These are phyloP conservation scores for Ramularia endophylla DNA, from an alignment of 2,329 filamentous ascomycete genomes.

Conservation along the genomic window DNA sequence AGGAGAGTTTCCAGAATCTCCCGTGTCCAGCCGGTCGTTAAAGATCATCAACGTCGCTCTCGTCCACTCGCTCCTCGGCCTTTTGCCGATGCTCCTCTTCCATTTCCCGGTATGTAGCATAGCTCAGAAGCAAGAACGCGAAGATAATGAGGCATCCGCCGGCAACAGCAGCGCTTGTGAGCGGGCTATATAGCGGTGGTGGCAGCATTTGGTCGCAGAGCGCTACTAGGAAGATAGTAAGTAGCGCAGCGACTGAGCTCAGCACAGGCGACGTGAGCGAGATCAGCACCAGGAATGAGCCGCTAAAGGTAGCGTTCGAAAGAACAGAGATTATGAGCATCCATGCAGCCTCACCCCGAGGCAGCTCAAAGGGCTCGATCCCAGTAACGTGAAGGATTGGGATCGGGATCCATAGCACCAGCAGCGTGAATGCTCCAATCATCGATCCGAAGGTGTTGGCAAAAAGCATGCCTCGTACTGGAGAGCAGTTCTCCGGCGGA, in stretches of 20 bases:
- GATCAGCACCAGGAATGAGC: constrained; percentile 88
- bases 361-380: constrained; percentile 76
- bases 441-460: constrained; percentile 86
- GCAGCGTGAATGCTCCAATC: constrained; percentile 79
- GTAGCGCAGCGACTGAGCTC: constrained; percentile 74
- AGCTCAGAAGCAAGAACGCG: constrained; percentile 81
- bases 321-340: constrained; percentile 75
- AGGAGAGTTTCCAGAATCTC: too few species aligned
- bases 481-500: constrained; percentile 78
- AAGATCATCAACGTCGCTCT: constrained; percentile 39
- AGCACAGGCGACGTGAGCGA: constrained; percentile 88
- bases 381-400: constrained; percentile 75
- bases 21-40: neutral
- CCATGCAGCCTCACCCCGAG: constrained; percentile 68
- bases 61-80: constrained; percentile 34
- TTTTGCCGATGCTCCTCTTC: constrained; percentile 68
- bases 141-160: constrained; percentile 84
- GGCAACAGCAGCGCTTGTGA: constrained; percentile 67
- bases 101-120: constrained; percentile 92
- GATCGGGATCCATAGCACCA: constrained; percentile 86
- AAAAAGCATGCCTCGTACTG: constrained; percentile 90
- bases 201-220: constrained; percentile 84
- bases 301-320: constrained; percentile 87
- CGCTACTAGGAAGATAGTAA: constrained; percentile 96
- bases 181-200: constrained; percentile 57